Evolutionary conservation across 2,329 filamentous ascomycete species (phyloP).

Genomic region (Beauveria rudraprayagi): DNA sequence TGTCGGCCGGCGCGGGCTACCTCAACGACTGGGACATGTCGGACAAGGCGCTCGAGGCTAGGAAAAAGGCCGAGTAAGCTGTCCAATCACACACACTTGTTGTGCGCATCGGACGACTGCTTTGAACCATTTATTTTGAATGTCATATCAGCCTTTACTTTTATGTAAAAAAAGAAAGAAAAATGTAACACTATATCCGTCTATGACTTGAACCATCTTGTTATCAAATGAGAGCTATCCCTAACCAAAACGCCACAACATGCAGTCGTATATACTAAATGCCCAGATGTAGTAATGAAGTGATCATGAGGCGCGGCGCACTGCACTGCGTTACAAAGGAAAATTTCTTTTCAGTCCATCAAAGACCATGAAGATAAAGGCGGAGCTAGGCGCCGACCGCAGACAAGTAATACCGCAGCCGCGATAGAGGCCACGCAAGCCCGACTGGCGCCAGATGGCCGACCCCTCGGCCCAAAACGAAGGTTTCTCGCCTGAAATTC

Average conservation of each 20-base stretch:
- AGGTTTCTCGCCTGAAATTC: constrained; percentile 43
- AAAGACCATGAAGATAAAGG: constrained; percentile 94
- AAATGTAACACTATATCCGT: background rate
- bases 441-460: constrained; percentile 73
- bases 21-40: constrained; percentile 60
- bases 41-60: background rate
- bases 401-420: constrained; percentile 91
- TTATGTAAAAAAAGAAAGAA: background rate
- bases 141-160: background rate
- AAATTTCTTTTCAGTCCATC: constrained; percentile 72
- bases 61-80: background rate
- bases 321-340: constrained; percentile 31
- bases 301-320: background rate
- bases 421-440: constrained; percentile 78
- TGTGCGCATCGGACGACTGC: background rate
- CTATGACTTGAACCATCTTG: background rate
- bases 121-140: background rate
- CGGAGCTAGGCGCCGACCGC: constrained; percentile 87
- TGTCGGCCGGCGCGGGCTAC: constrained; percentile 61
- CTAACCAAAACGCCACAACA: constrained; percentile 1
- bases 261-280: constrained; percentile 8
- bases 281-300: background rate
- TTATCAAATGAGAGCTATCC: background rate
- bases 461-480: constrained; percentile 67
- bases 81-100: too few species aligned